Base-by-base conservation (phyloP, 352 stramenopile genomes). In the Aphanomyces astaci region DNA sequence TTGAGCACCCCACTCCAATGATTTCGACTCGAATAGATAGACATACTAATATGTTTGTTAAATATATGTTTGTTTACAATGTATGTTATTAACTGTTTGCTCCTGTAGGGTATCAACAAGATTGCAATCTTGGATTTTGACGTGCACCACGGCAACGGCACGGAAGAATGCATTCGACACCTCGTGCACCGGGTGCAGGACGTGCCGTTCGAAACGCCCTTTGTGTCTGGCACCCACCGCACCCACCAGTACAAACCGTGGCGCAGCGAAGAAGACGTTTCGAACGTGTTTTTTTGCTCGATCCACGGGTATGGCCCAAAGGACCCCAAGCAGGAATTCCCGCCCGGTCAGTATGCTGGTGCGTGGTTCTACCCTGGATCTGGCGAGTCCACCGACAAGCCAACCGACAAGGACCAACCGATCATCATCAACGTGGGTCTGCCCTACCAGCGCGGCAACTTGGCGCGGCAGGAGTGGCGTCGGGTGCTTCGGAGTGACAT, bases 81-180 rank as follows among this genome's bases (percentile, higher is more conserved):
- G n/a, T n/a, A n/a, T n/a, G n/a, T n/a, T n/a, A n/a, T n/a, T n/a
- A n/a, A n/a, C n/a, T n/a, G n/a, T n/a, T n/a, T n/a, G n/a, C n/a
- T n/a, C n/a, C n/a, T 90, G 65, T 77, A 88, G 54, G 90, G 90
- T 1, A 94, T 98, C 52, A 75, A 96, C 60, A 91, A 90, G 60
- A 83, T 99, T 49, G 96, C 95, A 3, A 98, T 99, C 70, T 74
- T 99, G 46, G 97, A 99, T 72, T 98, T 99, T 84, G 97, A 99
- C 76, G 95, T 99, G 27, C 96, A 99, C 73, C 96, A 99, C 74
- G 88, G 97, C 52, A 99, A 99, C 79, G 96, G 97, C 17, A 99
- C 96, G 0, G 95, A 99, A 66, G 84, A 98, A 52, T 97, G 97
- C 60, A 88, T 99, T 52, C 81, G 89, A 17, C 87, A 98, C 57